Percentiles rank a stretch among this genome's conserved stretches.
Evolutionary conservation across 306 rosid genomes (phyloP).

Genomic region (Fragaria vesca): DNA sequence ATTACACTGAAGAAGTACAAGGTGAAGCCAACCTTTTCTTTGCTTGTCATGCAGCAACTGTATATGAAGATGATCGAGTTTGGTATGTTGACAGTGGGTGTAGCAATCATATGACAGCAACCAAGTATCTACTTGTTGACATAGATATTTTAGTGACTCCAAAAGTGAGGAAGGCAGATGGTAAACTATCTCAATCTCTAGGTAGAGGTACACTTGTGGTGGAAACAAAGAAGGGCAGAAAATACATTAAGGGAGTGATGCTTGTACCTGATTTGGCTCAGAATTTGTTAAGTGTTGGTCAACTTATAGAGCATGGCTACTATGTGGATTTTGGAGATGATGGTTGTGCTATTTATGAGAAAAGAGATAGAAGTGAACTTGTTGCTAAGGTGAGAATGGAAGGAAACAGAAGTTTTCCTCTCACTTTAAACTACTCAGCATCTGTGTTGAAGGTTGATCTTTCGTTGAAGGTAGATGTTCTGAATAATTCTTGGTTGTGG

Average conservation of each 20-base stretch:
- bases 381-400: not conserved
- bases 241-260: not conserved
- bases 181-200: not conserved
- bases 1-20: not conserved
- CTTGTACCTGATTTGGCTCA: not conserved
- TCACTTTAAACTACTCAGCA: not conserved
- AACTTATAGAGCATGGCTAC: not conserved
- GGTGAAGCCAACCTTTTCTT: not conserved
- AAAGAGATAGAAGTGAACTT: not conserved
- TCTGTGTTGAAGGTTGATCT: not conserved
- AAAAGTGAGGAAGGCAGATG: not conserved
- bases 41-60: not conserved
- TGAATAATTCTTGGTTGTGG: not conserved
- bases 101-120: constrained; percentile 20
- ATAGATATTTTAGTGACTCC: not conserved
- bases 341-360: not conserved
- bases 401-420: not conserved
- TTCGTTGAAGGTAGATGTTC: not conserved
- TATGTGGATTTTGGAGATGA: not conserved
- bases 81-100: constrained; percentile 15
- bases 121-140: not conserved
- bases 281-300: constrained; percentile 5
- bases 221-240: not conserved
- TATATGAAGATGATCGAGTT: not conserved
- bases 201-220: not conserved